A percentile compares a stretch with the other conserved stretches of the same genome.
Evolutionary conservation across 83 land plant species (phyloP).

Genomic region (Thuja plicata): DNA sequence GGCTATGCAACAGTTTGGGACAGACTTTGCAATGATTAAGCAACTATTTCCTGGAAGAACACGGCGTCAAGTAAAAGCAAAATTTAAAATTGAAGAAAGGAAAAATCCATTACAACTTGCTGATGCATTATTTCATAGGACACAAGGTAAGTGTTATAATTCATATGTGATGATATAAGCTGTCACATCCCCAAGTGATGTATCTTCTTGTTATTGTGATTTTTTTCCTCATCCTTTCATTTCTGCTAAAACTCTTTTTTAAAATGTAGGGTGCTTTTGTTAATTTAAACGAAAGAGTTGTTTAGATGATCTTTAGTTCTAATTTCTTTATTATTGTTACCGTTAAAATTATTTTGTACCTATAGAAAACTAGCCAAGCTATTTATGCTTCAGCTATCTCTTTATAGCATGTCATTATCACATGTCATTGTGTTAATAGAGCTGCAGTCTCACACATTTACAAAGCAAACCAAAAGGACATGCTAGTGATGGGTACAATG

Average conservation of each 20-base stretch:
- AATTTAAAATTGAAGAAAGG: slow-evolving; percentile 83
- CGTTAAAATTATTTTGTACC: neutral
- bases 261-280: neutral
- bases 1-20: slow-evolving; percentile 89
- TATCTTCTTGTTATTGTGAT: neutral
- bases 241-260: neutral
- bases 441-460: neutral
- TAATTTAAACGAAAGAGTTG: neutral
- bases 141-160: slow-evolving; percentile 32
- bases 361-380: neutral
- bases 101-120: slow-evolving; percentile 58
- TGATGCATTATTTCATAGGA: slow-evolving; percentile 54
- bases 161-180: neutral
- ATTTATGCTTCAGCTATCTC: neutral
- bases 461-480: neutral
- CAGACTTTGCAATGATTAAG: slow-evolving; percentile 85
- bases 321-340: neutral
- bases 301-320: neutral
- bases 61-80: slow-evolving; percentile 72
- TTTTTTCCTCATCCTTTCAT: neutral
- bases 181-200: neutral
- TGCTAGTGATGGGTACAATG: neutral
- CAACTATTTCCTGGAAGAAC: slow-evolving; percentile 81
- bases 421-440: neutral
- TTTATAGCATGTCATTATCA: neutral